Conservation (phyloP, 129 eudicot genomes). For the Escallonia herrerae region DNA sequence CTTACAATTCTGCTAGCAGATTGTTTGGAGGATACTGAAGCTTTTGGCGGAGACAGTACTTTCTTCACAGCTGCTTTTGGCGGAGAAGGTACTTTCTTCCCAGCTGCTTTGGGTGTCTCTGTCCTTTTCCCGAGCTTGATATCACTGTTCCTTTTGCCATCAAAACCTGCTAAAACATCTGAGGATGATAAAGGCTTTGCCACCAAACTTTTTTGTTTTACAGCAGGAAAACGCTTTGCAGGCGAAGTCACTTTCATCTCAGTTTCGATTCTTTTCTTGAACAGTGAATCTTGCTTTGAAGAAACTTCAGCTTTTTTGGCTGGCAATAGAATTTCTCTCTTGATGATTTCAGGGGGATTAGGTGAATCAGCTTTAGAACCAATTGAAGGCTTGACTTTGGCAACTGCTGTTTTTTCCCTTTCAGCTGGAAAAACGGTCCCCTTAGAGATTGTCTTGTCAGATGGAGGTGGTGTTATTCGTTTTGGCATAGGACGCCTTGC, state of each 20-base stretch:
- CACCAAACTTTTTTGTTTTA: slow-evolving; percentile 17
- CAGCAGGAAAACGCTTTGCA: slow-evolving; percentile 18
- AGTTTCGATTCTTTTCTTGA: slow-evolving; percentile 9
- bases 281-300: slow-evolving; percentile 9
- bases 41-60: slow-evolving; percentile 12
- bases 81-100: slow-evolving; percentile 25
- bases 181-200: slow-evolving; percentile 25
- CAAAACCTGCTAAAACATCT: slow-evolving; percentile 18
- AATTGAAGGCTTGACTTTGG: slow-evolving; percentile 19
- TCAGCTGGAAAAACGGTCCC: slow-evolving; percentile 5
- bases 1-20: slow-evolving; percentile 6
- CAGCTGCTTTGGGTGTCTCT: slow-evolving; percentile 18
- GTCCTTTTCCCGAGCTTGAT: slow-evolving; percentile 16
- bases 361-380: slow-evolving; percentile 8
- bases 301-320: slow-evolving; percentile 25
- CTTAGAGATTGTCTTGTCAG: slow-evolving; percentile 1
- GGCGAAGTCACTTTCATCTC: slow-evolving; percentile 23
- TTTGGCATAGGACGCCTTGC: slow-evolving; percentile 18
- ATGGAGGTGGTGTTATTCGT: slow-evolving; percentile 21
- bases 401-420: slow-evolving; percentile 18
- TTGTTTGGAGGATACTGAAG: slow-evolving; percentile 24
- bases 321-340: slow-evolving; percentile 27
- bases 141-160: slow-evolving; percentile 15
- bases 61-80: slow-evolving; percentile 30
- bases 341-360: slow-evolving; percentile 34